Conservation (phyloP, 1,284 basidiomycete genomes). For the Porphyrellus sp. region DNA sequence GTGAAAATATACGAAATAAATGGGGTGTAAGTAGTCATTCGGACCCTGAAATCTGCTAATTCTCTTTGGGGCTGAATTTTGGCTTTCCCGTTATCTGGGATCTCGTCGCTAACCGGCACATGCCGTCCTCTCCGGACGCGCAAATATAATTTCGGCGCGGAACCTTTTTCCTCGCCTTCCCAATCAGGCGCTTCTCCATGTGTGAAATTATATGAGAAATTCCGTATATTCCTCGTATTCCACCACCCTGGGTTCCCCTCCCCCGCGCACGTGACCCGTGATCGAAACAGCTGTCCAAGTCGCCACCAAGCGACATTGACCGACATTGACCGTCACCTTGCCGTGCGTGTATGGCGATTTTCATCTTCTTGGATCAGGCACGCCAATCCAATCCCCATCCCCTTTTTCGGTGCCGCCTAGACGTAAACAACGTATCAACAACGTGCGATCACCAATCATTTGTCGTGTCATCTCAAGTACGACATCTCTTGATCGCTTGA, state of each 20-base stretch:
- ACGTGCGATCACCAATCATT: conserved; percentile 28
- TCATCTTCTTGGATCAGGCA: conserved; percentile 31
- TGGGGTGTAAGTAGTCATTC: conserved; percentile 27
- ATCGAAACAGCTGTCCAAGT: conserved; percentile 11
- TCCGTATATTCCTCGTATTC: no score
- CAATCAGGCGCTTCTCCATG: conserved; percentile 18
- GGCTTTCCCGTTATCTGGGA: conserved; percentile 34
- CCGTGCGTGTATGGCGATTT: conserved; percentile 21
- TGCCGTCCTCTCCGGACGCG: conserved; percentile 30
- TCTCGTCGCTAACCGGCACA: conserved; percentile 31
- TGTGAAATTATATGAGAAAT: no score
- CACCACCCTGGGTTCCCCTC: no score
- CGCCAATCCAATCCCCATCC: conserved; percentile 19
- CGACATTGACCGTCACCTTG: conserved; percentile 24
- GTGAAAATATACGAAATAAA: conserved; percentile 31
- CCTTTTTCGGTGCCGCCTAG: conserved; percentile 36
- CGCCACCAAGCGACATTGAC: conserved; percentile 18
- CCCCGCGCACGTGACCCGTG: conserved; percentile 27
- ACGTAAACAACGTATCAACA: conserved; percentile 32
- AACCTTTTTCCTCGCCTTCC: conserved; percentile 22
- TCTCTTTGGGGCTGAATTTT: conserved; percentile 31
- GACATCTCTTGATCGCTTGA: conserved; percentile 29
- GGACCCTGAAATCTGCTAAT: conserved; percentile 35
- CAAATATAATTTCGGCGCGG: conserved; percentile 37
- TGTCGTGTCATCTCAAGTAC: conserved; percentile 24